Percentiles rank a stretch among this genome's conserved stretches.
phyloP scores from a whole-genome alignment of 2,329 filamentous ascomycete genomes.

The Monosporascus sp. region DNA sequence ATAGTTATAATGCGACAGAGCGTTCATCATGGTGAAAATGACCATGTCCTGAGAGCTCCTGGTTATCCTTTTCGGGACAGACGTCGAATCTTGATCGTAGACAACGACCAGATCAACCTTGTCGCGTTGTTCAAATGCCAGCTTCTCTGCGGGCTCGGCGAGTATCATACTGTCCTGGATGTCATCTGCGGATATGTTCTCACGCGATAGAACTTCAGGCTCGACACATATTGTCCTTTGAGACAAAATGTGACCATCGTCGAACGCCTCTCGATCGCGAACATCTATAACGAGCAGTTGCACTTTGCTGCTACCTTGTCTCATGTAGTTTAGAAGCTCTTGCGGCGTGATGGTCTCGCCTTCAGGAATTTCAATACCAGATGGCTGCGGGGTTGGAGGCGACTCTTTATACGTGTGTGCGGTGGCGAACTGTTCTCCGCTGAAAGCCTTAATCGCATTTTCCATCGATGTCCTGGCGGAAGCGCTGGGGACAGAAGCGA shows the following conservation, averaged over 20 bases:
- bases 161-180: constrained; percentile 65
- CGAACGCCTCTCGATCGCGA: constrained; percentile 71
- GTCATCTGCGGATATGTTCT: constrained; percentile 57
- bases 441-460: constrained; percentile 20
- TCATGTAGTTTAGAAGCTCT: constrained; percentile 66
- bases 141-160: constrained; percentile 67
- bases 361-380: constrained; percentile 47
- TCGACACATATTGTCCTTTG: constrained; percentile 86
- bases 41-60: constrained; percentile 40
- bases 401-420: constrained; percentile 20
- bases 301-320: constrained; percentile 44
- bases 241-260: constrained; percentile 83
- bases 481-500: constrained; percentile 30
- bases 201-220: constrained; percentile 64
- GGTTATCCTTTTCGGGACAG: constrained; percentile 35
- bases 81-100: constrained; percentile 67
- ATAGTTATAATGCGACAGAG: constrained; percentile 78
- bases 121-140: constrained; percentile 65
- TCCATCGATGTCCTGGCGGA: constrained; percentile 23
- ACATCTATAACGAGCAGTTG: constrained; percentile 81
- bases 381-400: constrained; percentile 32
- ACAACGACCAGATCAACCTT: constrained; percentile 85
- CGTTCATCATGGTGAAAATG: constrained; percentile 70
- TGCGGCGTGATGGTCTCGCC: constrained; percentile 58
- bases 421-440: constrained; percentile 29